These are phyloP conservation scores for Phylloporus arenicola DNA, from an alignment of 768 basidiomycete species.

Conservation along the genomic window DNA sequence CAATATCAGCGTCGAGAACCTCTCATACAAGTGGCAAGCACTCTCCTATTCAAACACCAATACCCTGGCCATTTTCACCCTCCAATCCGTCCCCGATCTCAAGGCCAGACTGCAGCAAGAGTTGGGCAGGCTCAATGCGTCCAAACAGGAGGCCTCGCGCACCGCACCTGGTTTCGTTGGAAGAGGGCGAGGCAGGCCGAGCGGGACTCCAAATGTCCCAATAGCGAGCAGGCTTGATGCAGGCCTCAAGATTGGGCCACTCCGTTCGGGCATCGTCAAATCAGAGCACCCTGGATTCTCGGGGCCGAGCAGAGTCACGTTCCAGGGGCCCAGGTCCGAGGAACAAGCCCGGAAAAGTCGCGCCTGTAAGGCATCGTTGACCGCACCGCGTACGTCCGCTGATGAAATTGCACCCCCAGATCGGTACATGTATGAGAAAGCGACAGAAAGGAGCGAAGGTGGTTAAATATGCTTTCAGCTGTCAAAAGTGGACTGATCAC, in stretches of 20 bases:
- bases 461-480: slow-evolving; percentile 4
- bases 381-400: background rate
- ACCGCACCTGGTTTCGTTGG: slow-evolving; percentile 7
- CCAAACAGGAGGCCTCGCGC: slow-evolving; percentile 31
- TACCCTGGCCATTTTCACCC: slow-evolving; percentile 43
- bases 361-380: slow-evolving; percentile 45
- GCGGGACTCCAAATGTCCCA: background rate
- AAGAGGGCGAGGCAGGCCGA: slow-evolving; percentile 8
- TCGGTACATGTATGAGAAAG: slow-evolving; percentile 94
- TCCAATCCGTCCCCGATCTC: slow-evolving; percentile 41
- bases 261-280: slow-evolving; percentile 13
- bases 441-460: slow-evolving; percentile 82
- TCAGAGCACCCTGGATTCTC: slow-evolving; percentile 14
- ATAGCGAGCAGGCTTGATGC: slow-evolving; percentile 6
- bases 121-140: slow-evolving; percentile 17
- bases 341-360: slow-evolving; percentile 37
- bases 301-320: slow-evolving; percentile 27
- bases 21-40: slow-evolving; percentile 71
- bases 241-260: slow-evolving; percentile 12
- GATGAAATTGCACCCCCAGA: slow-evolving; percentile 36
- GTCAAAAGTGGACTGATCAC: background rate
- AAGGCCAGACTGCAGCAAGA: slow-evolving; percentile 43
- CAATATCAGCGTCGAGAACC: slow-evolving; percentile 44
- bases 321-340: slow-evolving; percentile 28
- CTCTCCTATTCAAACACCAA: slow-evolving; percentile 26